A percentile compares a stretch with the other conserved stretches of the same genome.
phyloP scores from a whole-genome alignment of 2,329 filamentous ascomycete genomes.

The Camptophora hylomeconis region DNA sequence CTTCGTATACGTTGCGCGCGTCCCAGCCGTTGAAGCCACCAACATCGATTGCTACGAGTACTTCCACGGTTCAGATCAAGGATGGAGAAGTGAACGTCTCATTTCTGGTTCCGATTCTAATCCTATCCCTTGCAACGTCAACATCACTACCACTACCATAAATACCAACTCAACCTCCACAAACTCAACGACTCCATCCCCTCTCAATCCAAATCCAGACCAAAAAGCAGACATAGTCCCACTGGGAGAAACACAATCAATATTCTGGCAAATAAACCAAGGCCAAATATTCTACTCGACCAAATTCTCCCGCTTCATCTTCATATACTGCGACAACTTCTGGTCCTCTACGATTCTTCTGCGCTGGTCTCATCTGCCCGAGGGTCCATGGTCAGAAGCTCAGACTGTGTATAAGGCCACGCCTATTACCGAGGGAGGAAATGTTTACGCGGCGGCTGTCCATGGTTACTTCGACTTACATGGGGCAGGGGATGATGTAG shows the following conservation, averaged over 20 bases:
- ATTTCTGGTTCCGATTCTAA: too few relatives aligned
- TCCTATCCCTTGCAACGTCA: too few relatives aligned
- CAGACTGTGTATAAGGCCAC: constrained; percentile 14
- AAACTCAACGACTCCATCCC: too few relatives aligned
- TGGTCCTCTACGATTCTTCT: constrained; percentile 5
- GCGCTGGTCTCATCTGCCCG: constrained; percentile 4
- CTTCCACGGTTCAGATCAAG: constrained; percentile 15
- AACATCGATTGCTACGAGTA: constrained; percentile 16
- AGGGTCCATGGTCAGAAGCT: constrained; percentile 18
- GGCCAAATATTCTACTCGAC: constrained; percentile 17
- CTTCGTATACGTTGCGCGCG: constrained; percentile 16
- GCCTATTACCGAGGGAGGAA: constrained; percentile 11
- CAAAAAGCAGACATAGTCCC: constrained; percentile 1
- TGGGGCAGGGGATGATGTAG: too few relatives aligned
- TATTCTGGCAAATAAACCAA: constrained; percentile 19
- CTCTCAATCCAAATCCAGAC: too few relatives aligned
- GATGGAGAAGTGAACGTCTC: constrained; percentile 14
- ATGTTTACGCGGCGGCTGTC: constrained; percentile 16
- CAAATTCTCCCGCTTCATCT: constrained; percentile 15
- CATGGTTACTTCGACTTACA: constrained; percentile 17
- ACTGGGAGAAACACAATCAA: constrained; percentile 15
- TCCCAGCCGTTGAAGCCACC: constrained; percentile 8
- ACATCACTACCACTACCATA: too few relatives aligned
- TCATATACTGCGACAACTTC: constrained; percentile 14
- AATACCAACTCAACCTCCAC: too few relatives aligned